Percentiles rank a stretch among this genome's conserved stretches.
These are phyloP conservation scores for Conidiobolus incongruus DNA, from an alignment of 371 early-diverging fungal species.

Conservation along the genomic window DNA sequence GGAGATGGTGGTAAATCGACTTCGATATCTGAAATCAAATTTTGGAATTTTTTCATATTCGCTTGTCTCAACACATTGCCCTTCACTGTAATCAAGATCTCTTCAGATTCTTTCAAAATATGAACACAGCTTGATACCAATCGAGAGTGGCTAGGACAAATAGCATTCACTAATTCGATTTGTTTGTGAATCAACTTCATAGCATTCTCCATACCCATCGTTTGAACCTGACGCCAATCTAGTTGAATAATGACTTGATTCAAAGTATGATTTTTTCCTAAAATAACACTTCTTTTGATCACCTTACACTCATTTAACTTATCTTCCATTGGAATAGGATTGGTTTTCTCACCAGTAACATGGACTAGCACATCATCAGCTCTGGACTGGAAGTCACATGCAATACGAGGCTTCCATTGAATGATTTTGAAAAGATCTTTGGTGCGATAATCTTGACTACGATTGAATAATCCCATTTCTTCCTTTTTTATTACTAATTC, in stretches of 20 bases:
- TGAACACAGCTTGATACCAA: slow-evolving; percentile 14
- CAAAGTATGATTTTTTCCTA: neutral
- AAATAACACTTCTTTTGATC: neutral
- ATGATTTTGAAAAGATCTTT: neutral
- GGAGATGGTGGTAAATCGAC: neutral
- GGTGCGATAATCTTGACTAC: too few species aligned
- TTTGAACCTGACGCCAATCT: neutral
- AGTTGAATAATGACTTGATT: neutral
- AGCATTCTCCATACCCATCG: neutral
- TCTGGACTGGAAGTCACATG: neutral
- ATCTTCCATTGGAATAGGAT: slow-evolving; percentile 2
- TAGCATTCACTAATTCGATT: slow-evolving; percentile 11
- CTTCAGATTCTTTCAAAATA: slow-evolving; percentile 8
- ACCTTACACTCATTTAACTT: neutral
- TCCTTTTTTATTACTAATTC: too few species aligned
- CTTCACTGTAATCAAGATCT: slow-evolving; percentile 12
- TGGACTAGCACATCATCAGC: slow-evolving; percentile 2
- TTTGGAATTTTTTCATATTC: neutral
- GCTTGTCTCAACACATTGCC: slow-evolving; percentile 7
- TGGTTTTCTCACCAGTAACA: slow-evolving; percentile 4
- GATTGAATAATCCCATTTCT: too few species aligned
- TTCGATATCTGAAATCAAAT: neutral
- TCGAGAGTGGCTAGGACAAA: slow-evolving; percentile 11
- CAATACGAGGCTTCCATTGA: neutral
- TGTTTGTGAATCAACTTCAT: neutral